A percentile compares a stretch with the other conserved stretches of the same genome.
These are phyloP conservation scores for Saccharomycopsis hybrid DNA, from an alignment of 1,139 yeast species.

Conservation along the genomic window DNA sequence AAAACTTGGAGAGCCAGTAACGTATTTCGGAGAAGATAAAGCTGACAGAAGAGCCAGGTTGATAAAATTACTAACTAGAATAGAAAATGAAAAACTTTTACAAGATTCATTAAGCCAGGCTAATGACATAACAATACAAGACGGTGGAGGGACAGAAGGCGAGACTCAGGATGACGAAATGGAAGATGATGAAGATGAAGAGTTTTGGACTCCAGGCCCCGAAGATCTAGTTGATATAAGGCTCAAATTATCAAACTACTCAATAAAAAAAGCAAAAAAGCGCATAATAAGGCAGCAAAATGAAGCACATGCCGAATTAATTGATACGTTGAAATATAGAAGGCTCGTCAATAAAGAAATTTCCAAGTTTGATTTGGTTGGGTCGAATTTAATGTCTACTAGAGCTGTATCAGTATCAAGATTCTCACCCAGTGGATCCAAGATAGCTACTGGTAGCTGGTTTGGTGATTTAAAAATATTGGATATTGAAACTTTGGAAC, in stretches of 20 bases:
- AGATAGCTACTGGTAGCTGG: constrained; percentile 77
- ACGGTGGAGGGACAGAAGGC: neutral
- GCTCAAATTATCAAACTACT: constrained; percentile 41
- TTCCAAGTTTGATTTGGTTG: constrained; percentile 42
- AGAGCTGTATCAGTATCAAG: constrained; percentile 63
- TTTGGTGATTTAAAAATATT: constrained; percentile 61
- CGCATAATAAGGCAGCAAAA: constrained; percentile 35
- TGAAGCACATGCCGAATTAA: constrained; percentile 22
- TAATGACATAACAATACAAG: neutral
- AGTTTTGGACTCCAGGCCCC: constrained; percentile 78
- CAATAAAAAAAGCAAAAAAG: constrained; percentile 40
- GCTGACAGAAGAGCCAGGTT: constrained; percentile 58
- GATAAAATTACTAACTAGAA: constrained; percentile 31
- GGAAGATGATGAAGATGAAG: constrained; percentile 58
- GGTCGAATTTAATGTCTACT: constrained; percentile 63
- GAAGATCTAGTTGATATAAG: constrained; percentile 52
- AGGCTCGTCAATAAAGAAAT: constrained; percentile 38
- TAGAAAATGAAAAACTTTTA: neutral
- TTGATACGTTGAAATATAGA: constrained; percentile 38
- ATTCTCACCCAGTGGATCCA: constrained; percentile 32
- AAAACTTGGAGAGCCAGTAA: constrained; percentile 52
- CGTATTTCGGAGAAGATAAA: constrained; percentile 53
- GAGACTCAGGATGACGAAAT: constrained; percentile 28
- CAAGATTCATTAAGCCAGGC: neutral
- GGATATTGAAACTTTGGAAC: constrained; percentile 34